These are phyloP conservation scores for Warburgia ugandensis DNA, from an alignment of 164 flowering plant species.

Conservation along the genomic window DNA sequence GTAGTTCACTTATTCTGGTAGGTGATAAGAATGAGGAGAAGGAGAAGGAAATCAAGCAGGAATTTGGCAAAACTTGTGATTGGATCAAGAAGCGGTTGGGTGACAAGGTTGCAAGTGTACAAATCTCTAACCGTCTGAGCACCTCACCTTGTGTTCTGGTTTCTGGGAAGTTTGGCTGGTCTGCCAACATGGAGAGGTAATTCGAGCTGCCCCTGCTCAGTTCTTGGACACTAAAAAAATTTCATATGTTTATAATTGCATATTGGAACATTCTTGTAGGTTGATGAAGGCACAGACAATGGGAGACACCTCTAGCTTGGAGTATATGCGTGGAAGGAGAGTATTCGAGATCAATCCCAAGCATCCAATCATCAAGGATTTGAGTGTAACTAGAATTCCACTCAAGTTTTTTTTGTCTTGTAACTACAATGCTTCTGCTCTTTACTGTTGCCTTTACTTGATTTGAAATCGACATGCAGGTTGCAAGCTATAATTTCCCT, in stretches of 20 bases:
- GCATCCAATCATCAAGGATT: constrained; percentile 15
- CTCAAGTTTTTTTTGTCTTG: not conserved
- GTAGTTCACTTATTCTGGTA: constrained; percentile 3
- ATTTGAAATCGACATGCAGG: constrained; percentile 28
- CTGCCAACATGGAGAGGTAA: constrained; percentile 98
- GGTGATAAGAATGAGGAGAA: constrained; percentile 85
- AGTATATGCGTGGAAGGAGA: constrained; percentile 17
- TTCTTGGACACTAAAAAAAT: no score
- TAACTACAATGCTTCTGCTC: not conserved
- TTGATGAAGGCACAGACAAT: constrained; percentile 23
- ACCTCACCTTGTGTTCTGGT: constrained; percentile 94
- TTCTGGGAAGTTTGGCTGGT: constrained; percentile 97
- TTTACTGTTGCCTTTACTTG: constrained; percentile 45
- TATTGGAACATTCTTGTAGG: constrained; percentile 2
- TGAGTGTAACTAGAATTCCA: constrained; percentile 10
- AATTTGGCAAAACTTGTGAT: constrained; percentile 76
- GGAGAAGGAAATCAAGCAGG: constrained; percentile 74
- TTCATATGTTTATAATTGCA: not conserved
- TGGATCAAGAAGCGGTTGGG: constrained; percentile 89
- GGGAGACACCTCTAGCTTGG: constrained; percentile 18
- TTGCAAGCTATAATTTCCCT: constrained; percentile 6
- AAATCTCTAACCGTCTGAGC: constrained; percentile 77
- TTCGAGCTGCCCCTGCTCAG: no score
- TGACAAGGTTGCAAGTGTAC: constrained; percentile 88
- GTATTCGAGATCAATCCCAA: constrained; percentile 19